Evolutionary conservation across 441 rosid species (phyloP).

Genomic region (Pelargonium myrrhifolium): DNA sequence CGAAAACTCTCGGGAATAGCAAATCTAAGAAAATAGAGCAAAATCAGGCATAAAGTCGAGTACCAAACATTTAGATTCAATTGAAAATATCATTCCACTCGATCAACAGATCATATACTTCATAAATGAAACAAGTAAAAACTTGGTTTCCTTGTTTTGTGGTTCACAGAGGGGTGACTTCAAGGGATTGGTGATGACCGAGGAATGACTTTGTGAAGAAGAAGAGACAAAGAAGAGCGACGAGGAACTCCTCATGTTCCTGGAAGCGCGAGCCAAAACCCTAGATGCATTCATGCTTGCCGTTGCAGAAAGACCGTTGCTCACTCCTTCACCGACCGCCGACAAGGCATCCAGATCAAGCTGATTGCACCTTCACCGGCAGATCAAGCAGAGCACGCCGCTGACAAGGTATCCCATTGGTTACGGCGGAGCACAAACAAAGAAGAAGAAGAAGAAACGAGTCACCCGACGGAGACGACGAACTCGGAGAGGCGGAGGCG

Average conservation of each 20-base stretch:
- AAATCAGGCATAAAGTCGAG: neutral
- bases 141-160: neutral
- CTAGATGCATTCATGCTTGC: neutral
- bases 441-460: too few species aligned
- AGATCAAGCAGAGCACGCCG: too few species aligned
- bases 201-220: neutral
- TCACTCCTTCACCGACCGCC: too few species aligned
- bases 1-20: neutral
- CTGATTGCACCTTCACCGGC: too few species aligned
- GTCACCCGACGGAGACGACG: too few species aligned
- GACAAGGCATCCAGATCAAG: too few species aligned
- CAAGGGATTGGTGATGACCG: neutral
- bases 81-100: neutral
- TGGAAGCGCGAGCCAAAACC: neutral
- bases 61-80: neutral
- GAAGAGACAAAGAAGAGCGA: neutral
- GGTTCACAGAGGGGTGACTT: neutral
- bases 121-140: neutral
- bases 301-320: neutral
- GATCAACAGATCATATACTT: neutral
- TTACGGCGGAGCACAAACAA: too few species aligned
- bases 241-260: neutral
- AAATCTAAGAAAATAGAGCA: neutral
- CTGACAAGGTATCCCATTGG: too few species aligned
- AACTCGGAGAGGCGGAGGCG: too few species aligned